Conservation (phyloP, 331 rosid species). For the Saraca asoca region DNA sequence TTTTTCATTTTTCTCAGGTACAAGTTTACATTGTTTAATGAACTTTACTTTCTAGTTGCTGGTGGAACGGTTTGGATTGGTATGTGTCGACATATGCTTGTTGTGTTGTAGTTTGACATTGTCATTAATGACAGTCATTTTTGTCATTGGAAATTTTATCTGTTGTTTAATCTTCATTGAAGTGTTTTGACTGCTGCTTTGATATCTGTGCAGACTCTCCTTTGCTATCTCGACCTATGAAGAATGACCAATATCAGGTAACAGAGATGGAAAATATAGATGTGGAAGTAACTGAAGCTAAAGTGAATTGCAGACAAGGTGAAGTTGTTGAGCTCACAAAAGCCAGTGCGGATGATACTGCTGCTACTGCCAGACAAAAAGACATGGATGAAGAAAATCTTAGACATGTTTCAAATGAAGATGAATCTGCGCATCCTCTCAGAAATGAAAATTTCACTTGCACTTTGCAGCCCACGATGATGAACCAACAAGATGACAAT, state of each 20-base stretch:
- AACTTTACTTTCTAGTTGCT: conserved; percentile 96
- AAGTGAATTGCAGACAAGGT: conserved; percentile 45
- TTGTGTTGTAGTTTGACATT: conserved; percentile 21
- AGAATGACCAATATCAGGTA: conserved; percentile 44
- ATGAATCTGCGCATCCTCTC: conserved; percentile 39
- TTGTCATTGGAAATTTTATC: conserved; percentile 8
- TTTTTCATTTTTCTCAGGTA: conserved; percentile 65
- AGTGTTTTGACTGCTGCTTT: conserved; percentile 19
- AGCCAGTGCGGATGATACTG: conserved; percentile 38
- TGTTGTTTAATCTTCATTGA: conserved; percentile 8
- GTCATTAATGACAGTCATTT: conserved; percentile 16
- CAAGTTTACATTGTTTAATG: conserved; percentile 91
- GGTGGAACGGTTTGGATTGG: conserved; percentile 99
- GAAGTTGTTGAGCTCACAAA: conserved; percentile 35
- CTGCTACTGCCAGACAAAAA: conserved; percentile 34
- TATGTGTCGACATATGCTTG: conserved; percentile 42
- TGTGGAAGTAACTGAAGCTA: conserved; percentile 49
- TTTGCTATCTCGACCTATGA: conserved; percentile 38
- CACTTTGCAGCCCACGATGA: conserved; percentile 27
- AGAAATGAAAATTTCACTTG: conserved; percentile 28
- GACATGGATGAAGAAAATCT: conserved; percentile 34
- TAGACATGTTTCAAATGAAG: conserved; percentile 34
- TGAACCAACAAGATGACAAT: conserved; percentile 46
- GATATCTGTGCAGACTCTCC: conserved; percentile 62
- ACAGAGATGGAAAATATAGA: conserved; percentile 44